Conservation (phyloP, 192 early-diverging fungal genomes). For the Jimgerdemannia flammicorona region DNA sequence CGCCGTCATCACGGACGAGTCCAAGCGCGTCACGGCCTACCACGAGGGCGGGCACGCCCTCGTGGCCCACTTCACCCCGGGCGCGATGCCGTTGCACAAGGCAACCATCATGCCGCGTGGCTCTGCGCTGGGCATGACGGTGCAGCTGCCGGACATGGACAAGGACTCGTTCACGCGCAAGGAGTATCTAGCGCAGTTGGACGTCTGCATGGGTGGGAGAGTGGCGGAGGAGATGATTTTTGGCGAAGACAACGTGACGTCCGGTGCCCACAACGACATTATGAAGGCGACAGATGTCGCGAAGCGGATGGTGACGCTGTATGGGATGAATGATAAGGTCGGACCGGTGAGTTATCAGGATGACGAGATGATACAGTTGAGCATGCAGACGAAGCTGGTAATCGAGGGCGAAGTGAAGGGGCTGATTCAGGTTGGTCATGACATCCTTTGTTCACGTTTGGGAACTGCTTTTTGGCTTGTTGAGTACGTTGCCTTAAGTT, state of each 20-base stretch:
- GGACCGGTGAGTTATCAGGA: conserved; percentile 76
- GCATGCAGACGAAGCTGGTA: conserved; percentile 67
- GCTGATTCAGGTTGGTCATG: conserved; percentile 55
- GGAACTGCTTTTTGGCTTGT: not conserved
- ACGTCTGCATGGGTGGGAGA: conserved; percentile 98
- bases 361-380: conserved; percentile 72
- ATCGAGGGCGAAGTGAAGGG: conserved; percentile 86
- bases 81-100: conserved; percentile 96
- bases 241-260: conserved; percentile 90
- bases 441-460: not conserved
- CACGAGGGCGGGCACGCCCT: conserved; percentile 98
- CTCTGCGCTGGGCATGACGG: conserved; percentile 78
- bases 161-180: conserved; percentile 73
- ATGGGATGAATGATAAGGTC: conserved; percentile 94
- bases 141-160: conserved; percentile 93
- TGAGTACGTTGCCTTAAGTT: not conserved
- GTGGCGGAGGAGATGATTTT: conserved; percentile 98
- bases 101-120: conserved; percentile 98
- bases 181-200: conserved; percentile 84
- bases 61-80: conserved; percentile 91
- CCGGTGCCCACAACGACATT: conserved; percentile 91
- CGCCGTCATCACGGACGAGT: conserved; percentile 86
- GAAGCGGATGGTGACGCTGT: conserved; percentile 84
- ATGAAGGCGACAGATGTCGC: conserved; percentile 86
- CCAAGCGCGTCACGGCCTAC: conserved; percentile 89